Evolutionary conservation across 176 grass and related monocot species (phyloP), one percentile per base, ranked within the genome.

Genomic region (Carex parvula): DNA sequence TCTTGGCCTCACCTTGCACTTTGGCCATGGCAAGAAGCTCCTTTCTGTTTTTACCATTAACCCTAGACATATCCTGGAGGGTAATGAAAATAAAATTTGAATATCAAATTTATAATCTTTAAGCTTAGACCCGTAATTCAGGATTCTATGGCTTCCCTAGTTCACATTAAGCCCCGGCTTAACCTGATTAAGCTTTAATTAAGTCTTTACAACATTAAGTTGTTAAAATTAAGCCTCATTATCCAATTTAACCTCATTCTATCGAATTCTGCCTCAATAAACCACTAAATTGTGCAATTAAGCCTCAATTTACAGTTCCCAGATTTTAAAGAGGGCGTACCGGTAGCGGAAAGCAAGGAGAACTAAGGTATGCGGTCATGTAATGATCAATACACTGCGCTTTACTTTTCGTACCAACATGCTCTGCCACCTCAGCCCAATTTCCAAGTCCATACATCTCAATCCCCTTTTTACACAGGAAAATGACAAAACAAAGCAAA

Each of bases 391-490:
- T 99, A 81, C 96, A 99, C 20, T 95, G 91, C 44, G 85, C 81
- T 90, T 95, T 99, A 77, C 77, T 74, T 91, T 99, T 99, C 32
- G 93, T 99, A 67, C 96, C 96, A 92, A 99, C 96, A 90, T 99
- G 96, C 85, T 99, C 96, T 7, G 85, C 93, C 79, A 99, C 96
- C 86, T 95, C 96, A 81, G 88, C 67, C 96, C 96, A 99, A 79
- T 99, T 99, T 76, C 96, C 96, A 60, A 99, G 76, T 72, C 96
- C 93, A 89, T 99, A 99, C 93, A 99, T 99, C 85, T 99, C 96
- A 85, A 99, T 99, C 79, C 96, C 96, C 96, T 99, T 68, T 32
- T 65, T 68, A 82, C 44, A 50, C 50, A 42, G 3, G 69, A 81
- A 67, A 72, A 55, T 22, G 33, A 70, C 17, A 84, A 80, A 37